These are phyloP conservation scores for Cardamine occulta DNA, from an alignment of 345 rosid genomes.

Conservation along the genomic window DNA sequence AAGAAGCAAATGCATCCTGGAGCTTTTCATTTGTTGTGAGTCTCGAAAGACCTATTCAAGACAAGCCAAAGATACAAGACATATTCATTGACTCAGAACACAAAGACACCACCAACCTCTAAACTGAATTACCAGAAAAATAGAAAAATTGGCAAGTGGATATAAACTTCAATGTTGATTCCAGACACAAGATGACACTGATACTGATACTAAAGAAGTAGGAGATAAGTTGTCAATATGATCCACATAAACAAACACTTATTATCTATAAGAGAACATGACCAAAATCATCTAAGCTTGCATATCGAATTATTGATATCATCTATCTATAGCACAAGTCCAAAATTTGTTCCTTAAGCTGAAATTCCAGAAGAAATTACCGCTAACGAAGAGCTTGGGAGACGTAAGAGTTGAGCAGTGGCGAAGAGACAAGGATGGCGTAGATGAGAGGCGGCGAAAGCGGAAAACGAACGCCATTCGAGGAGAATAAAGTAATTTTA, in stretches of 20 bases:
- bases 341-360: neutral
- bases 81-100: no score
- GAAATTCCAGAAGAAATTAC: constrained; percentile 39
- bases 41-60: constrained; percentile 71
- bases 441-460: constrained; percentile 52
- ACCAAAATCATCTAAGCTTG: neutral
- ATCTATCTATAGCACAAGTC: no score
- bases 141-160: neutral
- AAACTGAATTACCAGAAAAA: no score
- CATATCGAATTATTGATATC: no score
- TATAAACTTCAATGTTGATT: neutral
- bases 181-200: no score
- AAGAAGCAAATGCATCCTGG: constrained; percentile 72
- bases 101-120: neutral
- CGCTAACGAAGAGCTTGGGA: constrained; percentile 84
- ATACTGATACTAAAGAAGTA: no score
- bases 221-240: no score
- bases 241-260: no score
- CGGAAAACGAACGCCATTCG: constrained; percentile 69
- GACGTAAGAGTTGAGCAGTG: constrained; percentile 67
- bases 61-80: no score
- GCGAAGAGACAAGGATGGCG: constrained; percentile 48
- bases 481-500: no score
- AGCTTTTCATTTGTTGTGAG: constrained; percentile 77
- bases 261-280: neutral